phyloP scores from a whole-genome alignment of 2,329 filamentous ascomycete genomes.

The Talaromyces sp. region DNA sequence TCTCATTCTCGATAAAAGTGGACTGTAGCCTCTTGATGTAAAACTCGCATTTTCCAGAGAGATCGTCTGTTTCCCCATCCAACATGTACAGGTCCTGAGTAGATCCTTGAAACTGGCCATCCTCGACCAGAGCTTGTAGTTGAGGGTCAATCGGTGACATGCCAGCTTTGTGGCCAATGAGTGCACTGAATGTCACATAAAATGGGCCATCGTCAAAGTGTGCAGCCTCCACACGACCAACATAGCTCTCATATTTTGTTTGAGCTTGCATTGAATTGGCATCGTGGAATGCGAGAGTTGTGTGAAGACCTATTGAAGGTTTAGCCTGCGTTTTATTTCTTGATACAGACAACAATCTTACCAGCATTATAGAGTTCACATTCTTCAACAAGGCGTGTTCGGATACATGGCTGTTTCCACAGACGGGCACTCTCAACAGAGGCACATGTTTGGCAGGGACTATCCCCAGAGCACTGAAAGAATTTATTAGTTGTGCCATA shows the following conservation, averaged over 20 bases:
- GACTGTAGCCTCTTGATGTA: constrained; percentile 49
- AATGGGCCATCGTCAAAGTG: constrained; percentile 51
- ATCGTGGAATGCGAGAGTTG: constrained; percentile 49
- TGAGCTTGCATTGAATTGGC: constrained; percentile 46
- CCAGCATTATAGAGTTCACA: constrained; percentile 54
- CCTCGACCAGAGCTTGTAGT: constrained; percentile 37
- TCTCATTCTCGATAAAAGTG: constrained; percentile 46
- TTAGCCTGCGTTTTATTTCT: neutral
- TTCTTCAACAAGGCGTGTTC: constrained; percentile 54
- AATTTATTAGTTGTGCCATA: constrained; percentile 8
- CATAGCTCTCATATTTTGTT: constrained; percentile 44
- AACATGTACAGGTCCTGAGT: constrained; percentile 44
- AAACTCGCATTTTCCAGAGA: constrained; percentile 49
- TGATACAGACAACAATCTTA: constrained; percentile 18
- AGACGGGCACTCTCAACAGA: constrained; percentile 57
- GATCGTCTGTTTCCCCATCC: constrained; percentile 46
- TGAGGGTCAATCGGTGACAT: constrained; percentile 37
- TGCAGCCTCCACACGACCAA: constrained; percentile 51
- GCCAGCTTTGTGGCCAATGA: constrained; percentile 36
- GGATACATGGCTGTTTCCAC: constrained; percentile 57
- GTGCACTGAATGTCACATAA: constrained; percentile 44
- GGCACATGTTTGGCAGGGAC: constrained; percentile 54
- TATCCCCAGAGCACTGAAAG: constrained; percentile 52
- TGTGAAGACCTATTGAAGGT: constrained; percentile 40
- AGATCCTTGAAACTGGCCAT: constrained; percentile 33